Base-by-base conservation (phyloP, 192 early-diverging fungal genomes). In the Spizellomyces sp. region DNA sequence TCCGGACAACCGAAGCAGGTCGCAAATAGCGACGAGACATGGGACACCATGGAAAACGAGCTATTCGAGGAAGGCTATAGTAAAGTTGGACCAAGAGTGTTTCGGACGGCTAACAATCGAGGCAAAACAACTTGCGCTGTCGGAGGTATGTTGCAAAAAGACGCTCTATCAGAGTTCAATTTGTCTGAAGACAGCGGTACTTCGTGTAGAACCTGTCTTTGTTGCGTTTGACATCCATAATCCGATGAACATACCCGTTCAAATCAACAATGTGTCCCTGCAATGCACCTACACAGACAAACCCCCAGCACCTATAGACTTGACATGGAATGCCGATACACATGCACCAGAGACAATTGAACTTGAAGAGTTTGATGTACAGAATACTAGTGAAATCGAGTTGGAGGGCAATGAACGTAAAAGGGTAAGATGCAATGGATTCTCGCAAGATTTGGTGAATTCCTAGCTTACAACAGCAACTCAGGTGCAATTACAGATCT, bases 241-340 rank as follows among this genome's bases (percentile, higher is more conserved):
- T 72, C 93, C 92, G 9, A 74, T 95, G 60, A 86, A 91, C 63
- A 82, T 92, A 14, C 75, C 88, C 10, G 80, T 94, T 9, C 83
- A 82, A 45, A 60, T 92, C 46, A 87, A 82, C 27, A 83, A 93
- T 58, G 56, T 95, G 6, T 79, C 82, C 42, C 67, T 93, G 9
- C 85, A 84, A 70, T 74, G 79, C 45, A 50, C 57, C 21, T 76
- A 52, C 50, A 73, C 63, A 62, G 41, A 74, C 69, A 12, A 64
- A 58, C 41, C 78, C 67, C 48, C 77, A 70, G 42, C 66, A 62
- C 61, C 44, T 58, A 68, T 21, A 8, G 62, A 52, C 64, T 73
- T 66, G 66, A 64, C 27, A 73, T 76, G 61, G 71, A 69, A 22
- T 63, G 78, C 71, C 4, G 62, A 69, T 6, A 50, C 12, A 62